Evolutionary conservation across 192 early-diverging fungal species (phyloP).

Genomic region (Geosiphon pyriformis): DNA sequence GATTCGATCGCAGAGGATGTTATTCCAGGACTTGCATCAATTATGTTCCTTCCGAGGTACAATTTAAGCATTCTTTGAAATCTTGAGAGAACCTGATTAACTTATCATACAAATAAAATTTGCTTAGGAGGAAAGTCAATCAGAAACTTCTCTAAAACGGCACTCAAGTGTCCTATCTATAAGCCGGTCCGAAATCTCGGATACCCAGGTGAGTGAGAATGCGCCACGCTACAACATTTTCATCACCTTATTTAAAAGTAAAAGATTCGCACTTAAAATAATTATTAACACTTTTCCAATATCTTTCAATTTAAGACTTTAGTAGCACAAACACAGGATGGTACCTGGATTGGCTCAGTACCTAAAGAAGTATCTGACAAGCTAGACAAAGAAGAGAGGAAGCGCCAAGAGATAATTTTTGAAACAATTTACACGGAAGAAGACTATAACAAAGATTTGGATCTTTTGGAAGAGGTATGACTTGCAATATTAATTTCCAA

Average conservation of each 20-base stretch:
- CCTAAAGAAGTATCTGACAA: constrained; percentile 65
- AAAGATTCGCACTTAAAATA: not conserved
- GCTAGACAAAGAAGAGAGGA: constrained; percentile 64
- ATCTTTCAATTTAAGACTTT: constrained; percentile 1
- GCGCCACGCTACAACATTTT: too few relatives aligned
- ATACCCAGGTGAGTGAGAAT: not conserved
- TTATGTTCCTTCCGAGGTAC: constrained; percentile 23
- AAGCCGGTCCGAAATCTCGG: not conserved
- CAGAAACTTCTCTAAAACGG: not conserved
- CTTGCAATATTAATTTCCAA: constrained; percentile 6
- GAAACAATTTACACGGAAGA: constrained; percentile 89
- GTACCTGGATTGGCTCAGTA: constrained; percentile 79
- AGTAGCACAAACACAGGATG: constrained; percentile 25
- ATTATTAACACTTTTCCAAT: not conserved
- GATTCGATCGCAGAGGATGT: constrained; percentile 24
- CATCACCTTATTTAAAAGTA: not conserved
- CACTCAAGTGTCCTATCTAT: not conserved
- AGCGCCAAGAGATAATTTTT: constrained; percentile 92
- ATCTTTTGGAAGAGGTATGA: constrained; percentile 70
- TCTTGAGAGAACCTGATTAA: not conserved
- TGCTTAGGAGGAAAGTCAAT: not conserved
- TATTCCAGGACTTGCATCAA: constrained; percentile 23
- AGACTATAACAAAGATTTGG: constrained; percentile 86
- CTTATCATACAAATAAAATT: not conserved
- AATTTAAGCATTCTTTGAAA: not conserved